Base-by-base conservation (phyloP, 805 yeast genomes). In the Cyberlindnera lachancei region DNA sequence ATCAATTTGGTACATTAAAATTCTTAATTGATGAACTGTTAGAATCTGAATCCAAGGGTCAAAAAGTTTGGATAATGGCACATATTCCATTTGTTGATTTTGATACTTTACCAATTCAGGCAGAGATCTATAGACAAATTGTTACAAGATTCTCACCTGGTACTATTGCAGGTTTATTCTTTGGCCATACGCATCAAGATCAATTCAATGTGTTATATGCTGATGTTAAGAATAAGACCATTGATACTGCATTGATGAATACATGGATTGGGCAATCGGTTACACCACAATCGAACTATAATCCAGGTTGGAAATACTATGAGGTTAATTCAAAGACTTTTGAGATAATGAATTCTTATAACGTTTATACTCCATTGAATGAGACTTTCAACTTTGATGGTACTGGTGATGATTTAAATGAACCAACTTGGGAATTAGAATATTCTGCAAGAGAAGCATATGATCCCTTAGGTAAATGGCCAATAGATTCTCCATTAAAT, bases 271-370 rank as follows among this genome's bases (percentile, higher is more conserved):
- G 72, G 3, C 86, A 75, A 37, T 73, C 84, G 0, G 70, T 79
- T 24, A 76, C 85, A 7, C 83, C 86, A 7, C 63, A 65, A 47
- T 55, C 62, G 7, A 64, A 72, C 30, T 65, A 69, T 42, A 79
- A 79, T 51, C 88, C 88, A 6, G 68, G 76, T 15, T 79, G 84
- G 81, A 68, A 82, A 52, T 78, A 76, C 56, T 80, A 79, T 46
- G 75, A 73, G 42, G 76, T 79, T 33, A 85, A 79, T 50, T 56
- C 68, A 15, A 55, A 67, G 41, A 68, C 82, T 6, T 77, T 75
- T 58, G 70, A 70, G 41, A 61, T 79, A 37, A 63, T 75, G 66
- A 74, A 79, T 47, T 62, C 77, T 3, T 66, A 53, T 56, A 77
- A 75, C 45, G 75, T 65, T 56, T 77, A 66, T 53, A 64, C 79